These are phyloP conservation scores for Ambrosia artemisiifolia DNA, from an alignment of 129 eudicot species.

Conservation along the genomic window DNA sequence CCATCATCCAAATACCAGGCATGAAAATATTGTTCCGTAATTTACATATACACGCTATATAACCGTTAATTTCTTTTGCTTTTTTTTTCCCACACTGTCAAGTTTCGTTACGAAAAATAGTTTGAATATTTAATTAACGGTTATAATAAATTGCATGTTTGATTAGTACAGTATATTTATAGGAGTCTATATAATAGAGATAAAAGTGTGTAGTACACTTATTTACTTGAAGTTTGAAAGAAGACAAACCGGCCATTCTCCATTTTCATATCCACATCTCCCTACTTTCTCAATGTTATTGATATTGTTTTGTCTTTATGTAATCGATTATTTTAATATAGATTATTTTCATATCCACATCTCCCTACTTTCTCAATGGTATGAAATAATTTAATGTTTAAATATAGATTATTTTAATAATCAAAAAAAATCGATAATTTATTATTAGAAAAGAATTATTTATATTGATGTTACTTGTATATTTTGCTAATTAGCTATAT, in stretches of 20 bases:
- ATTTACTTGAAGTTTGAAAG: constrained; percentile 17
- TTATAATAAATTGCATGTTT: neutral
- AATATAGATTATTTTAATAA: too few relatives aligned
- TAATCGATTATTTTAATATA: neutral
- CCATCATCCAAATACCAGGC: too few relatives aligned
- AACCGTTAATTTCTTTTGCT: neutral
- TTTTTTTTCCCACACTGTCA: neutral
- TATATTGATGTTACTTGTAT: neutral
- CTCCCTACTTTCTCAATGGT: constrained; percentile 3
- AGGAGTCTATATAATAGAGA: neutral
- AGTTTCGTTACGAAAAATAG: too few relatives aligned
- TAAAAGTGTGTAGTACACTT: constrained; percentile 5
- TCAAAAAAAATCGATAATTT: too few relatives aligned
- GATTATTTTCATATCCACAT: constrained; percentile 23
- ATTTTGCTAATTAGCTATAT: neutral
- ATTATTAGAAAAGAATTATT: neutral
- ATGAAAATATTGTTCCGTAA: neutral
- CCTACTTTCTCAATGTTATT: constrained; percentile 12
- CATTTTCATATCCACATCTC: constrained; percentile 22
- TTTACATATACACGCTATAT: neutral
- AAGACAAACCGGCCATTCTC: constrained; percentile 41
- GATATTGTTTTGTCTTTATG: neutral
- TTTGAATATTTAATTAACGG: too few relatives aligned
- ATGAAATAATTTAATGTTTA: neutral
- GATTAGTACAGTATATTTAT: neutral